A percentile compares a stretch with the other conserved stretches of the same genome.
phyloP scores from a whole-genome alignment of 1,284 basidiomycete species.

The Amylostereum areolatum region DNA sequence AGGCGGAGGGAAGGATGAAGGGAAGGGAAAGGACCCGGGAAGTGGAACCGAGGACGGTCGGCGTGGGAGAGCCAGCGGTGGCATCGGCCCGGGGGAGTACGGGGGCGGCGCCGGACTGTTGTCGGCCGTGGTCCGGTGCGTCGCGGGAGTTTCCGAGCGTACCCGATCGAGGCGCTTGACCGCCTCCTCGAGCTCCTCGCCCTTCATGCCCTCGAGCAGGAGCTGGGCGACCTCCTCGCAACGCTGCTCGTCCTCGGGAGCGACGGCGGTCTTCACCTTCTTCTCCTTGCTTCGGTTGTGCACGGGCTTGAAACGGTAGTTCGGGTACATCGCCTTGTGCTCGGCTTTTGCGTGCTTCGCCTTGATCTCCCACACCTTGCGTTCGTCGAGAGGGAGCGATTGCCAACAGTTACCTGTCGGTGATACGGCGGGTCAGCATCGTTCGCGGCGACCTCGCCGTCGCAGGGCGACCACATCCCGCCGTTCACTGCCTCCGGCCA shows the following conservation, averaged over 20 bases:
- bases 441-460: no score
- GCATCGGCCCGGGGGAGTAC: conserved; percentile 7
- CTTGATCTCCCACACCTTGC: conserved; percentile 56
- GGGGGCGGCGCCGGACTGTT: conserved; percentile 14
- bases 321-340: conserved; percentile 57
- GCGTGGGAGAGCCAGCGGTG: conserved; percentile 24
- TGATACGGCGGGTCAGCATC: not conserved
- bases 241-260: conserved; percentile 36
- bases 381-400: conserved; percentile 58
- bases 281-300: conserved; percentile 55
- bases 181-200: conserved; percentile 54
- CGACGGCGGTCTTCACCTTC: conserved; percentile 12
- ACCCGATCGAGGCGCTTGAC: conserved; percentile 47
- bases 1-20: conserved; percentile 35
- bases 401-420: conserved; percentile 64
- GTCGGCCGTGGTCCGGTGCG: not conserved
- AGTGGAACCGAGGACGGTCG: conserved; percentile 63
- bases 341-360: conserved; percentile 64
- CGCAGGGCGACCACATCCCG: no score
- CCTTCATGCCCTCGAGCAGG: conserved; percentile 49
- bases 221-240: conserved; percentile 49
- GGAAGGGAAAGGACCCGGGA: conserved; percentile 33
- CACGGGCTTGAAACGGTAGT: conserved; percentile 65
- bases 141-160: conserved; percentile 17
- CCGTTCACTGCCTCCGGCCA: no score